Conservation (phyloP, 164 flowering plant species). For the Nymphaea colorata region DNA sequence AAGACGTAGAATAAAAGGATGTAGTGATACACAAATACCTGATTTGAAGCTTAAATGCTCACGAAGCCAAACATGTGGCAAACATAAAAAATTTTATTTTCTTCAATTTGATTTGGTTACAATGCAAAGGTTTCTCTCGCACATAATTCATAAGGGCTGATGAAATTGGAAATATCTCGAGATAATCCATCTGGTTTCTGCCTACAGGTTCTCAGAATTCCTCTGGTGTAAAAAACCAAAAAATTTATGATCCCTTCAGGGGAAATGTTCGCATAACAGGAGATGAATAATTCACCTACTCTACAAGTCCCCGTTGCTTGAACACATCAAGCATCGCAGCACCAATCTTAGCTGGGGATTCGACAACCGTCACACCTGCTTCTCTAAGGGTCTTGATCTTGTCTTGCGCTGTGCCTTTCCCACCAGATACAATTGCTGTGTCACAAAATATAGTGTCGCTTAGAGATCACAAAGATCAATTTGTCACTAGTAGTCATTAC, state of each 20-base stretch:
- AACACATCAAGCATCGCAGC: slow-evolving; percentile 74
- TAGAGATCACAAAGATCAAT: not conserved
- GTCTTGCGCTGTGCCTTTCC: slow-evolving; percentile 98
- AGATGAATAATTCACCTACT: slow-evolving; percentile 9
- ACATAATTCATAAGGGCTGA: not conserved
- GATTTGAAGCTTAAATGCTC: no score
- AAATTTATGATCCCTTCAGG: not conserved
- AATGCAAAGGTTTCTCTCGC: not conserved
- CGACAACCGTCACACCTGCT: slow-evolving; percentile 92
- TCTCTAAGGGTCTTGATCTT: slow-evolving; percentile 82
- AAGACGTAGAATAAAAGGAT: no score
- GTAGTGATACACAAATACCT: no score
- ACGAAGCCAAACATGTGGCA: no score
- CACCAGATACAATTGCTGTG: slow-evolving; percentile 98
- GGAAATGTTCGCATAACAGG: not conserved
- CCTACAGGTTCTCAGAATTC: not conserved
- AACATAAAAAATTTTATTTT: no score
- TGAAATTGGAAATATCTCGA: not conserved
- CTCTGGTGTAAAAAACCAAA: not conserved
- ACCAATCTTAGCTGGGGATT: slow-evolving; percentile 96
- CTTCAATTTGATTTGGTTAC: not conserved
- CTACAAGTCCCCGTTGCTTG: slow-evolving; percentile 68
- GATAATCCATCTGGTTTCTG: not conserved
- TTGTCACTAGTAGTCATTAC: no score
- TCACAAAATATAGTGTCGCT: not conserved